Conservation (phyloP, 2,329 filamentous ascomycete genomes). For the Purpureocillium lavendulum region DNA sequence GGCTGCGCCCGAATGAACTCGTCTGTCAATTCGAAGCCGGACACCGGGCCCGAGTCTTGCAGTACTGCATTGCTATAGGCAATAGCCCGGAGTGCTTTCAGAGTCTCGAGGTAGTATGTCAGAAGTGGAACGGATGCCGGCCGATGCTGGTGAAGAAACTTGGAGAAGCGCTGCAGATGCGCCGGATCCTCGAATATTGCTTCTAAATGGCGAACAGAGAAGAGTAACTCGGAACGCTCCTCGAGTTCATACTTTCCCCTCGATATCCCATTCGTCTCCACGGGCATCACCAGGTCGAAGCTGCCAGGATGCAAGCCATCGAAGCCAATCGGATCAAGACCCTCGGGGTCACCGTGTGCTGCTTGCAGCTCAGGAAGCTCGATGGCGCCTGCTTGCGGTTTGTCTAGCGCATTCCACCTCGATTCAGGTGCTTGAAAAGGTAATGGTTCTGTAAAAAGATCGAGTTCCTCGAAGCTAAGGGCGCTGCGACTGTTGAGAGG, state of each 20-base stretch:
- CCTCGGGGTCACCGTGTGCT: constrained; percentile 13
- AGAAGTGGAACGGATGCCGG: constrained; percentile 57
- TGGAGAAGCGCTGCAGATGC: constrained; percentile 56
- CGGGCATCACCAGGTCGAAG: constrained; percentile 24
- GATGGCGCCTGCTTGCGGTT: too few species aligned
- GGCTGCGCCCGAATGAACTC: constrained; percentile 4
- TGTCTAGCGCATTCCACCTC: background rate
- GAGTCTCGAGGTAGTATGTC: constrained; percentile 62
- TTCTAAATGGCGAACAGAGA: constrained; percentile 57
- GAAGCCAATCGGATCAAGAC: constrained; percentile 24
- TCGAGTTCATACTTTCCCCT: constrained; percentile 43
- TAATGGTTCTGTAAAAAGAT: background rate
- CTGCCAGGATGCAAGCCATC: constrained; percentile 28
- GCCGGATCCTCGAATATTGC: constrained; percentile 57
- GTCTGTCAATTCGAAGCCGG: constrained; percentile 8
- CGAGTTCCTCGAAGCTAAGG: background rate
- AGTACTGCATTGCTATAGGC: constrained; percentile 55
- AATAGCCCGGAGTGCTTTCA: constrained; percentile 64
- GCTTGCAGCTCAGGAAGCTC: background rate
- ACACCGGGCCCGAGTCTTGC: constrained; percentile 5
- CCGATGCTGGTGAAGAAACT: constrained; percentile 52
- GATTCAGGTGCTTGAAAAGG: background rate
- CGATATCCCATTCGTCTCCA: constrained; percentile 3
- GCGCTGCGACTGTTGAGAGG: background rate
- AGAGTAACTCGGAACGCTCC: constrained; percentile 52